These are phyloP conservation scores for Eucalyptus regnans DNA, from an alignment of 345 rosid species.

Conservation along the genomic window DNA sequence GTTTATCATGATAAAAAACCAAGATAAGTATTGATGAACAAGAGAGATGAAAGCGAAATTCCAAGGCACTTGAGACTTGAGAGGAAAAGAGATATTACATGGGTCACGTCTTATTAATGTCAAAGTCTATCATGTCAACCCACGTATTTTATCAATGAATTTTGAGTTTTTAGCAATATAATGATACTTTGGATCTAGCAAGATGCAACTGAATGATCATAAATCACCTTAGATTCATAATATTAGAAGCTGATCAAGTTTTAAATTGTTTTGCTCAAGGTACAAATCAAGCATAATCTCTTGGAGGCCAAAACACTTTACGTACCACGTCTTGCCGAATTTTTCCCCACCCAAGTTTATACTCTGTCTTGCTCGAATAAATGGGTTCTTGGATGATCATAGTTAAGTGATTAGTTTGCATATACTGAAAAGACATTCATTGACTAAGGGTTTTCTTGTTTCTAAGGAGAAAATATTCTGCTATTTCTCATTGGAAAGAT, in stretches of 20 bases:
- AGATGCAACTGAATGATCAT: background rate
- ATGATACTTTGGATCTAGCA: fast-evolving
- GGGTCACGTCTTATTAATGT: background rate
- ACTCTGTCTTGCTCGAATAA: background rate
- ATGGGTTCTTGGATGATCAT: background rate
- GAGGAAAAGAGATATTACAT: background rate
- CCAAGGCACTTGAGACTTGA: background rate
- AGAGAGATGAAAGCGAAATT: background rate
- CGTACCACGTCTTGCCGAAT: background rate
- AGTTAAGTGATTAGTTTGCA: background rate
- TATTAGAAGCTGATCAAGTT: background rate
- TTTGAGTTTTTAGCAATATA: background rate
- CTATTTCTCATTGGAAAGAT: background rate
- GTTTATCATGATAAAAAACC: background rate
- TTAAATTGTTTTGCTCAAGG: background rate
- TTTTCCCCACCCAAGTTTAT: background rate
- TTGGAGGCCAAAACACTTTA: background rate
- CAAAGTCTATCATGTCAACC: fast-evolving
- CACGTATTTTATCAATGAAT: background rate
- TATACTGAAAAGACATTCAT: background rate
- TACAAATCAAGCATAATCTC: background rate
- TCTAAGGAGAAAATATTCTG: background rate
- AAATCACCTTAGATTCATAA: background rate
- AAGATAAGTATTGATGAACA: background rate
- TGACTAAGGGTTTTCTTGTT: background rate